These are phyloP conservation scores for Globisporangium emineosum DNA, from an alignment of 352 stramenopile genomes.

Conservation along the genomic window DNA sequence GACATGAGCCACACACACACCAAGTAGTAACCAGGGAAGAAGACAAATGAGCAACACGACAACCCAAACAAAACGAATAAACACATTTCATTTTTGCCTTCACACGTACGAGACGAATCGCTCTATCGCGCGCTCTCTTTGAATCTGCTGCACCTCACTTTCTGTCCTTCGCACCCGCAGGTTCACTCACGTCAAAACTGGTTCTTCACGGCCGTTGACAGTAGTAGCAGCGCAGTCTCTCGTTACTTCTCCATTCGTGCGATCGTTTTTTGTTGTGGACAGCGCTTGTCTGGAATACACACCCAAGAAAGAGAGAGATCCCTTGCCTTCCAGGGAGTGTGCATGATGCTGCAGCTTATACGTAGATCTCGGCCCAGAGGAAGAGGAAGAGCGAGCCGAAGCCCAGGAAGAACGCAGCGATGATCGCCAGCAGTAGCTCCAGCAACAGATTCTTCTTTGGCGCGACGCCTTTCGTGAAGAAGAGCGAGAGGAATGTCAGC, in stretches of 20 bases:
- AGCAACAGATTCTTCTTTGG: conserved; percentile 75
- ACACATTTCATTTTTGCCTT: not conserved
- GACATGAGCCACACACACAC: not conserved
- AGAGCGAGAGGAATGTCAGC: conserved; percentile 75
- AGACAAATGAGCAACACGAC: not conserved
- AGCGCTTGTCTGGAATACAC: not conserved
- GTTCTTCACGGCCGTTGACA: not conserved
- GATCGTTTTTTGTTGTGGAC: not conserved
- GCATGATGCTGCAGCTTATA: conserved; percentile 33
- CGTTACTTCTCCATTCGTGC: not conserved
- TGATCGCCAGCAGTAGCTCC: conserved; percentile 65
- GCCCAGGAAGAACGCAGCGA: conserved; percentile 69
- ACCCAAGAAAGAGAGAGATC: too few species aligned
- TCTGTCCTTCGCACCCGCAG: not conserved
- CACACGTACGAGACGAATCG: not conserved
- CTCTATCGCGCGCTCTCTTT: not conserved
- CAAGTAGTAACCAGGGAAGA: not conserved
- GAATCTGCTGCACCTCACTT: not conserved
- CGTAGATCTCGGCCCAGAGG: conserved; percentile 87
- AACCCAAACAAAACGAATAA: not conserved
- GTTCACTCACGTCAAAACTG: conserved; percentile 8
- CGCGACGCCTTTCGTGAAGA: conserved; percentile 75
- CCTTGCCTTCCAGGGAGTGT: not conserved
- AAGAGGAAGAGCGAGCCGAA: conserved; percentile 86
- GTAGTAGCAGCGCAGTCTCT: not conserved